phyloP scores from a whole-genome alignment of 2,329 filamentous ascomycete genomes.

The Remersonia thermophila region DNA sequence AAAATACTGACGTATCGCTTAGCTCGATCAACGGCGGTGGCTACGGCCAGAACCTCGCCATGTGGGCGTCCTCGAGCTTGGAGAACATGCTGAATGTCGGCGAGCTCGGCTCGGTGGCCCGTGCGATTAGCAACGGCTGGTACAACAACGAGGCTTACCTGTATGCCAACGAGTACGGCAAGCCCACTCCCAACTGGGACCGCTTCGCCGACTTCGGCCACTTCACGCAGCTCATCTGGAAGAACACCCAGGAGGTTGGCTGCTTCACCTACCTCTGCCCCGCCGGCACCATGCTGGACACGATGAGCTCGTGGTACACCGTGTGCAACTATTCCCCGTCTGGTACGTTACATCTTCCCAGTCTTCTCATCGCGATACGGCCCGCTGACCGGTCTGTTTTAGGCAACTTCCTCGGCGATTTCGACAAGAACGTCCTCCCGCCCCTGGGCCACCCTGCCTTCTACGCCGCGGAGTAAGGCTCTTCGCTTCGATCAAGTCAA shows the following conservation, averaged over 20 bases:
- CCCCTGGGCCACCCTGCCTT: conserved; percentile 27
- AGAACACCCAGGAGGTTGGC: conserved; percentile 46
- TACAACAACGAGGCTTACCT: conserved; percentile 66
- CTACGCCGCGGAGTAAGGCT: conserved; percentile 1
- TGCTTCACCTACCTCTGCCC: conserved; percentile 48
- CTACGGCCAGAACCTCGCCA: conserved; percentile 90
- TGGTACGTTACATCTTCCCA: conserved; percentile 40
- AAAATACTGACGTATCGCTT: not conserved
- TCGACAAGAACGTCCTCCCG: conserved; percentile 36
- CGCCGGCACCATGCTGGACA: conserved; percentile 31
- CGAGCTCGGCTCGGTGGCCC: conserved; percentile 42
- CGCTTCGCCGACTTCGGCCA: conserved; percentile 60
- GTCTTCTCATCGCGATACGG: conserved; percentile 1
- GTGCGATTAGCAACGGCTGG: conserved; percentile 70
- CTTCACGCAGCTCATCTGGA: conserved; percentile 67
- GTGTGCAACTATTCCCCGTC: conserved; percentile 78
- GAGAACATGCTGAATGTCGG: conserved; percentile 33
- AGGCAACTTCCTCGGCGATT: conserved; percentile 43
- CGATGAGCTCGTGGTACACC: conserved; percentile 55
- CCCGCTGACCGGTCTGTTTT: conserved; percentile 8
- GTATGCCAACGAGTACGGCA: conserved; percentile 48
- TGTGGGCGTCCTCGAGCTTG: conserved; percentile 32
- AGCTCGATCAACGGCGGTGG: conserved; percentile 45
- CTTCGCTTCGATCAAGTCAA: not conserved
- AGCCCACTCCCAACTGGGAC: conserved; percentile 44